These are phyloP conservation scores for Amaranthus hypochondriacus DNA, from an alignment of 148 eudicot species.

Conservation along the genomic window DNA sequence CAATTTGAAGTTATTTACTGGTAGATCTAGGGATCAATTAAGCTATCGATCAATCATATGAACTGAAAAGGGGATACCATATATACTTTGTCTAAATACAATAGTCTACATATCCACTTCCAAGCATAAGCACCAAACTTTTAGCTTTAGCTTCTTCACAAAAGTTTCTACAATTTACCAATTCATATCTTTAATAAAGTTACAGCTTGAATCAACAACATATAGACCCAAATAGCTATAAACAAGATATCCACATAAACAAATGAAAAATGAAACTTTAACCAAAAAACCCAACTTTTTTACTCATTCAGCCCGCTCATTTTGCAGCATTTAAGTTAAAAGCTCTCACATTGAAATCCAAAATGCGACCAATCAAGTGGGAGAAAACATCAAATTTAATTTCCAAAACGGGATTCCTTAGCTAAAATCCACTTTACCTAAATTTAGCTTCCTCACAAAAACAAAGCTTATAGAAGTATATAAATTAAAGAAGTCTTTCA, in stretches of 20 bases:
- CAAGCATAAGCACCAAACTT: conserved; percentile 11
- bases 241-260: conserved; percentile 11
- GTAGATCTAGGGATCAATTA: background rate
- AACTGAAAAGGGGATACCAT: conserved; percentile 6
- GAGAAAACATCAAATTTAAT: conserved; percentile 28
- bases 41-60: conserved; percentile 11
- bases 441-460: conserved; percentile 26
- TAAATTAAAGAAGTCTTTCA: conserved; percentile 19
- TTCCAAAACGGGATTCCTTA: conserved; percentile 13
- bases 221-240: conserved; percentile 18
- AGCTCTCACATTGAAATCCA: too few species aligned
- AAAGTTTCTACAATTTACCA: conserved; percentile 20
- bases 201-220: conserved; percentile 15
- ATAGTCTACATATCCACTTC: conserved; percentile 11
- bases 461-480: conserved; percentile 7
- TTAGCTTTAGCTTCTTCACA: conserved; percentile 17
- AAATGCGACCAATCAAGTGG: conserved; percentile 2
- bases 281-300: conserved; percentile 8
- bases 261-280: conserved; percentile 19
- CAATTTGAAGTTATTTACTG: too few species aligned
- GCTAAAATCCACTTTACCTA: conserved; percentile 22
- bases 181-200: conserved; percentile 18
- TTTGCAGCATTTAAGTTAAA: too few species aligned
- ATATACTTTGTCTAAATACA: conserved; percentile 1
- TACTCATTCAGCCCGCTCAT: background rate